Conservation (phyloP, 495 filamentous ascomycete species). For the Lophiostoma macrostomum region DNA sequence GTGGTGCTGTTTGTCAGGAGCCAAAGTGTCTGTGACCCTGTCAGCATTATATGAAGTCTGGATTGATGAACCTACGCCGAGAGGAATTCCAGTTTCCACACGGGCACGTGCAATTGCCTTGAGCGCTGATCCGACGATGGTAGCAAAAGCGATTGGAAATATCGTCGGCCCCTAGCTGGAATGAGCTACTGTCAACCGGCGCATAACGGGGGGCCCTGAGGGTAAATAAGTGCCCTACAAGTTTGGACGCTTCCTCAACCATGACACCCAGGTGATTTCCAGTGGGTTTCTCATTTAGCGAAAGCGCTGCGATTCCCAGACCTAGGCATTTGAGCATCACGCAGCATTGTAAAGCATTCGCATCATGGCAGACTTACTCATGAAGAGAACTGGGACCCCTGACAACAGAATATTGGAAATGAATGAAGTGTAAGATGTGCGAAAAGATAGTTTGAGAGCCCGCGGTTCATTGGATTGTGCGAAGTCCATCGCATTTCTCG, state of each 20-base stretch:
- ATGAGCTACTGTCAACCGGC: too few species aligned
- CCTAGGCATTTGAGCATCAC: constrained; percentile 18
- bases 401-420: too few species aligned
- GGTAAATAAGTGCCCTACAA: constrained; percentile 8
- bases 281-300: constrained; percentile 24
- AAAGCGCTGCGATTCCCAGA: constrained; percentile 16
- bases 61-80: constrained; percentile 18
- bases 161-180: constrained; percentile 30
- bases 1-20: neutral
- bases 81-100: constrained; percentile 28
- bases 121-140: constrained; percentile 23
- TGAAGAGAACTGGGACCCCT: too few species aligned
- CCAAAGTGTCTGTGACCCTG: neutral
- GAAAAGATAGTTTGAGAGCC: too few species aligned
- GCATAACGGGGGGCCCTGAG: too few species aligned
- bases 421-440: too few species aligned
- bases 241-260: constrained; percentile 21
- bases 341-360: neutral
- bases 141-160: constrained; percentile 34
- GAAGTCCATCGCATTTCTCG: too few species aligned
- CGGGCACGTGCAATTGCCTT: constrained; percentile 26
- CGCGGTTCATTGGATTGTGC: too few species aligned
- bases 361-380: constrained; percentile 16
- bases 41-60: neutral
- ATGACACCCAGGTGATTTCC: constrained; percentile 20